Evolutionary conservation across 176 grass and related monocot species (phyloP), one percentile per base, ranked within the genome.

Genomic region (Aegilops longissima): DNA sequence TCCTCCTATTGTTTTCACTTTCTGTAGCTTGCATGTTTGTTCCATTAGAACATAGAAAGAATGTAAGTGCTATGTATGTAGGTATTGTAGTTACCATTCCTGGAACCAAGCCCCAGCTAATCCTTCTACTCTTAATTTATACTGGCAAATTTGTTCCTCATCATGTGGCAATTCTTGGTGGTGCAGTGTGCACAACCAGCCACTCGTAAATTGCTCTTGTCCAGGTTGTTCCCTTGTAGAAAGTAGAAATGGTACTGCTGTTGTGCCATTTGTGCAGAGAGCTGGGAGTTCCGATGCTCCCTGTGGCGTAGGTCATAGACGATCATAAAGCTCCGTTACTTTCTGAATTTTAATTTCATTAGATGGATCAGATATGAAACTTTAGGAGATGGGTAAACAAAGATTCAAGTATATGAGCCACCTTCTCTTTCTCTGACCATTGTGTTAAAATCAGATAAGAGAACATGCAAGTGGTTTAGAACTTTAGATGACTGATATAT

Each of bases 391-490:
- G 44, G 12, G 31, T 36, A 73, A 81, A 51, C 49, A 33, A 66
- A 77, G 20, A 24, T 56, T 13, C 72, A 1, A 70, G 34, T 73
- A n/a, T 59, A 30, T 35, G 33, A 40, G 30, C 8, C 23, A 31
- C 38, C 42, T 30, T 44, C 2, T 13, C 45, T 49, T 49, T 49
- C 5, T 49, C 45, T 49, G 45, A 49, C 45, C 17, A 75, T 79
- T 84, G 83, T 69, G 61, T 89, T 62, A 74, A 82, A 81, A 85
- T 33, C 82, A 89, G 83, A 17, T 68, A 62, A 56, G 36, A 70
- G 69, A 90, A 65, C 54, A 51, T 18, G 49, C 64, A 54, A 86
- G 16, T 30, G 9, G 39, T 87, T 17, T 24, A 20, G 27, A 79
- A n/a, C 66, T 89, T 45, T 89, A 75, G 45, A 33, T 52, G 14